phyloP scores from a whole-genome alignment of 257 asterid species.

The Ajuga chamaepitys region DNA sequence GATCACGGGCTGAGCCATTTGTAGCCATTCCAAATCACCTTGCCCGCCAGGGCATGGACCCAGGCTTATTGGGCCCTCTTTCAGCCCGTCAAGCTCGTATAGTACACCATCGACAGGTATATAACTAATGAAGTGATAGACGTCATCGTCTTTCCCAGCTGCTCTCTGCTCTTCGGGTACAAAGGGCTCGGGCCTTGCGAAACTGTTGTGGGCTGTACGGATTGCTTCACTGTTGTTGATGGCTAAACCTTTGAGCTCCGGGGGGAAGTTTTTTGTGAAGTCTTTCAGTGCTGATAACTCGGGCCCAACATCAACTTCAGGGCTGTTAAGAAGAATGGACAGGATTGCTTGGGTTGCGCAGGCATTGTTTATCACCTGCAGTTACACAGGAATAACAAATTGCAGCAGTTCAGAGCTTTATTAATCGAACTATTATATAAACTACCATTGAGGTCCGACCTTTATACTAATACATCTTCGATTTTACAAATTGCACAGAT shows the following conservation, averaged over 20 bases:
- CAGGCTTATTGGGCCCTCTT: constrained; percentile 97
- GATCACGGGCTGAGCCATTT: constrained; percentile 82
- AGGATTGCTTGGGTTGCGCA: constrained; percentile 99
- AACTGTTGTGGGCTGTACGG: constrained; percentile 93
- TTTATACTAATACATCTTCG: no score
- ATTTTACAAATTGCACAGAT: no score
- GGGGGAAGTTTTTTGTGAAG: constrained; percentile 84
- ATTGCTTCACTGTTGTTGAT: constrained; percentile 93
- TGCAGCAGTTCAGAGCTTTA: not conserved
- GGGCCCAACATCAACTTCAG: constrained; percentile 83
- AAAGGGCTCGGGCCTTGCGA: constrained; percentile 95
- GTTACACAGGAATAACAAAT: not conserved
- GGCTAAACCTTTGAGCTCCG: constrained; percentile 90
- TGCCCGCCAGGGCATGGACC: constrained; percentile 71
- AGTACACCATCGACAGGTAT: constrained; percentile 86
- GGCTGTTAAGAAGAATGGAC: constrained; percentile 78
- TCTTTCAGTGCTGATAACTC: constrained; percentile 77
- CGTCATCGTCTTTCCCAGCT: constrained; percentile 86
- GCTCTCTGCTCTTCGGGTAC: constrained; percentile 85
- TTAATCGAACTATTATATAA: not conserved
- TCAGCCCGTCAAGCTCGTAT: constrained; percentile 95
- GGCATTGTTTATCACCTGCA: constrained; percentile 90
- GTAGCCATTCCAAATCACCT: constrained; percentile 67
- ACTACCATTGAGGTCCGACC: no score
- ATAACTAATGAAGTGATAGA: constrained; percentile 94